Evolutionary conservation across 106 monocot genomes (phyloP).

Genomic region (Allium cepa): DNA sequence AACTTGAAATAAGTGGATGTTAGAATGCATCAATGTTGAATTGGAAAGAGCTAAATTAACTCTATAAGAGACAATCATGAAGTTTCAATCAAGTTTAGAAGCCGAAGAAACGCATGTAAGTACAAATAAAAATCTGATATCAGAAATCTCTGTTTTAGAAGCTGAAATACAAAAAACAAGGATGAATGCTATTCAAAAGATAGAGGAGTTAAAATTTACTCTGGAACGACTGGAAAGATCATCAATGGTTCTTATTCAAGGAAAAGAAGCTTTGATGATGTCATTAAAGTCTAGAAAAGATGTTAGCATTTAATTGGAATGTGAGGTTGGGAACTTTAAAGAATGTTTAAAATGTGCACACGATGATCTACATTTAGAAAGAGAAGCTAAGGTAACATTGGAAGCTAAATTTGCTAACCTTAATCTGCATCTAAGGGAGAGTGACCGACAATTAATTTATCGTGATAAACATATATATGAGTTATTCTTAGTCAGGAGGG

Average conservation of each 20-base stretch:
- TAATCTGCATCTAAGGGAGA: constrained; percentile 46
- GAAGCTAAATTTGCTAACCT: constrained; percentile 38
- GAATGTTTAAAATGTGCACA: constrained; percentile 22
- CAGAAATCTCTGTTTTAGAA: constrained; percentile 44
- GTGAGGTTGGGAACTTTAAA: constrained; percentile 46
- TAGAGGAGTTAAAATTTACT: constrained; percentile 56
- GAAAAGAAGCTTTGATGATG: constrained; percentile 34
- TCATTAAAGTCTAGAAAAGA: constrained; percentile 29
- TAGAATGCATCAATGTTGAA: no score
- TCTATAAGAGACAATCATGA: constrained; percentile 42
- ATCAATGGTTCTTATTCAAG: constrained; percentile 32
- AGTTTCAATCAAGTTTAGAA: constrained; percentile 36
- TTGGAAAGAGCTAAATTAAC: constrained; percentile 44
- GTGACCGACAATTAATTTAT: constrained; percentile 25
- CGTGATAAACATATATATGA: constrained; percentile 46
- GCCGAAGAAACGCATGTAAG: constrained; percentile 27
- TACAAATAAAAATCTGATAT: constrained; percentile 42
- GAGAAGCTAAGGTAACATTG: constrained; percentile 28
- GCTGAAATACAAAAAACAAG: constrained; percentile 46
- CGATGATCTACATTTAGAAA: no score
- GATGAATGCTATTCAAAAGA: constrained; percentile 28
- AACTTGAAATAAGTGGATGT: no score
- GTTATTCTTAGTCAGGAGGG: constrained; percentile 24
- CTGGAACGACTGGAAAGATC: constrained; percentile 28
- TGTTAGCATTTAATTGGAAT: constrained; percentile 31